Conservation (phyloP, 352 stramenopile genomes). For the Globisporangium paroecandrum region DNA sequence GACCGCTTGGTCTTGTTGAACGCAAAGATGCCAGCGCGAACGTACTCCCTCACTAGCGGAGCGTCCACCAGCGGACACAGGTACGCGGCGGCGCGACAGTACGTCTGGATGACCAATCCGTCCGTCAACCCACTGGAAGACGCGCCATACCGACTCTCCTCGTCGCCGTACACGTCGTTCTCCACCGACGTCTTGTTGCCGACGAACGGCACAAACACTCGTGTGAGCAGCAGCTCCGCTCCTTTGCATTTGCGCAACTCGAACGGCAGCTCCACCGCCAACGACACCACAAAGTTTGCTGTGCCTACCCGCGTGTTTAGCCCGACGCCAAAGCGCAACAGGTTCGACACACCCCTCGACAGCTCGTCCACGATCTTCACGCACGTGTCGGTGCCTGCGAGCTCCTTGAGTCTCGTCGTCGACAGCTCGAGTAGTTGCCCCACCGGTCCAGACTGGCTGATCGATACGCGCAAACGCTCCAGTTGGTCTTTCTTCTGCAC, state of each 20-base stretch:
- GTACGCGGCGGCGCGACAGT: conserved; percentile 72
- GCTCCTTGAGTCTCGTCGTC: conserved; percentile 52
- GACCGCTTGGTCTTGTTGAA: conserved; percentile 22
- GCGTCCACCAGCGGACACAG: conserved; percentile 58
- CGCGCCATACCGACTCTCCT: conserved; percentile 47
- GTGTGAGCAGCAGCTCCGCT: conserved; percentile 48
- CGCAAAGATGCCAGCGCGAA: conserved; percentile 69
- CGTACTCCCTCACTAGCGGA: conserved; percentile 43
- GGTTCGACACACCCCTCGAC: conserved; percentile 37
- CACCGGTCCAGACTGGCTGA: conserved; percentile 73
- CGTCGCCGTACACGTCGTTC: conserved; percentile 71
- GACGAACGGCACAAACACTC: conserved; percentile 62
- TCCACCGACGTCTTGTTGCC: conserved; percentile 50
- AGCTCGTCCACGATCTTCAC: conserved; percentile 53
- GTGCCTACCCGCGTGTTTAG: conserved; percentile 79
- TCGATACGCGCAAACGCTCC: conserved; percentile 68
- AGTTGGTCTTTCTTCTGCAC: conserved; percentile 83
- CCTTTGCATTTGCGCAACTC: conserved; percentile 69
- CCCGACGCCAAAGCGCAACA: conserved; percentile 74
- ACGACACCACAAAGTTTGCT: conserved; percentile 72
- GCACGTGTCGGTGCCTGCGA: conserved; percentile 35
- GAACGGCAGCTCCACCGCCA: conserved; percentile 62
- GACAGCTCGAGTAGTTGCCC: conserved; percentile 65
- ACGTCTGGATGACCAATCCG: conserved; percentile 65
- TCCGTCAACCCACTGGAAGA: conserved; percentile 34